Base-by-base conservation (phyloP, 805 yeast species). In the Grigorovia jiainica region DNA sequence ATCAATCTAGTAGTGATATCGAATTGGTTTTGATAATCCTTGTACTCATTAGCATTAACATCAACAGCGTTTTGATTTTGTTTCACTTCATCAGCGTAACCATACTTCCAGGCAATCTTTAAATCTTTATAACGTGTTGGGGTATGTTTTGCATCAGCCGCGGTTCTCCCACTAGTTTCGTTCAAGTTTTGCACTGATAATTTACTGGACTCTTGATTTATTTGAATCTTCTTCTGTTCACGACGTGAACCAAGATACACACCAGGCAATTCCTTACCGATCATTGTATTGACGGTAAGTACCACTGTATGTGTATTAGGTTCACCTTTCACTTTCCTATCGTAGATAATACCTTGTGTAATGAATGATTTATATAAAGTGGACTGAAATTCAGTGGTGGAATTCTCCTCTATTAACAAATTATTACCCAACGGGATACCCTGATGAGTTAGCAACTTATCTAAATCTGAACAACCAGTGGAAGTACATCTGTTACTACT, bases 51-150 rank as follows among this genome's bases (percentile, higher is more conserved):
- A 13, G 18, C 19, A 32, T 44, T 34, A 50, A 49, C 58, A 40
- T 54, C 51, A 43, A 49, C 25, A 5, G 34, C 41, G 13, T 38
- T 45, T 5, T 31, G 17, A 34, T 42, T 44, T 23, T 34, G 34
- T 13, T 30, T 37, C 2, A 34, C 30, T 35, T 61, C 64, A 39
- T 67, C 66, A 19, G 67, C 67, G 41, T 68, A 63, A 0, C 90
- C 92, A 55, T 89, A 89, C 53, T 97, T 74, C 97, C 97, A 89
- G 1, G 97, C 97, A 50, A 89, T 89, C 56, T 80, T 84, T 71
- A 89, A 66, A 48, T 81, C 85, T 5, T 64, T 47, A 36, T 50
- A 47, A 43, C 59, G 51, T 15, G 52, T 40, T 34, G 57, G 50
- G 19, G 49, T 41, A 17, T 46, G 30, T 21, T 53, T 46, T n/a